Base-by-base conservation (phyloP, 805 yeast genomes). In the Danielozyma ontarioensis region DNA sequence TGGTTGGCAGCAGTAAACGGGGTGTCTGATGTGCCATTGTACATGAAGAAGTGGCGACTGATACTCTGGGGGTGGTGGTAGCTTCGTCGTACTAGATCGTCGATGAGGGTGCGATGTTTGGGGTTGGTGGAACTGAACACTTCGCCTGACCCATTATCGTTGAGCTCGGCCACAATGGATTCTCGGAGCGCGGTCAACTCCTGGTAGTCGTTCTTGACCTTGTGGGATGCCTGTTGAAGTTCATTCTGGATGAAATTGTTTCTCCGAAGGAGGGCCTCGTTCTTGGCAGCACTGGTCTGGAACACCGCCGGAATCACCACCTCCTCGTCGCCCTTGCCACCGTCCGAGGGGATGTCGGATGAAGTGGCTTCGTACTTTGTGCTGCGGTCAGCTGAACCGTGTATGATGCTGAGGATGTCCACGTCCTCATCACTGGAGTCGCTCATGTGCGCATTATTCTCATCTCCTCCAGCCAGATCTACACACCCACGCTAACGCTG, bases 91-190 rank as follows among this genome's bases (percentile, higher is more conserved):
- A n/a, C n/a, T n/a, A n/a, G n/a, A n/a, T n/a, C n/a, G n/a, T n/a
- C n/a, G n/a, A n/a, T n/a, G n/a, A n/a, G n/a, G n/a, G n/a, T n/a
- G n/a, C n/a, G n/a, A n/a, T n/a, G n/a, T n/a, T n/a, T n/a, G n/a
- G n/a, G n/a, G n/a, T n/a, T n/a, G n/a, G n/a, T n/a, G n/a, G n/a
- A n/a, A n/a, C n/a, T n/a, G n/a, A n/a, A n/a, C n/a, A n/a, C n/a
- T n/a, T n/a, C n/a, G 15, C 28, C 33, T 10, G 57, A 40, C 14
- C 64, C 65, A 34, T 59, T 59, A 28, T 55, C 59, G 41, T 59
- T 62, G 28, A 62, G 39, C 32, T 61, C 67, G 3, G 25, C 31
- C 25, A 61, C 15, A 10, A 59, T 24, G 23, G 34, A 25, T 6
- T 30, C 29, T 25, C 46, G 52, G 11, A 42, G 32, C 5, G 12